Evolutionary conservation across 192 early-diverging fungal species (phyloP).

Genomic region (Coemansia sp.): DNA sequence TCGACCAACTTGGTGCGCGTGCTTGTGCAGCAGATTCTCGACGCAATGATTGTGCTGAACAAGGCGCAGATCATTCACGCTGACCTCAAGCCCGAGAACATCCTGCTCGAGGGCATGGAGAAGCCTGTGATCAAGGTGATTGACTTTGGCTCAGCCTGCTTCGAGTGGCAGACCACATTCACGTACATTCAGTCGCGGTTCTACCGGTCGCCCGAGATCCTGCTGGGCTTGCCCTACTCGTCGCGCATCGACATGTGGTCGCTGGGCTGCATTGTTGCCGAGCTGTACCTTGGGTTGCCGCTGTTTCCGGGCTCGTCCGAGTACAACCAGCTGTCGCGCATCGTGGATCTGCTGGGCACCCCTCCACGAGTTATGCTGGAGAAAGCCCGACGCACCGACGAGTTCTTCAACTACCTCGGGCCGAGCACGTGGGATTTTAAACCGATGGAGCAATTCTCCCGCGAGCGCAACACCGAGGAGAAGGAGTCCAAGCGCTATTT

Average conservation of each 20-base stretch:
- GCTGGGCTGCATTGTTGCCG: slow-evolving; percentile 94
- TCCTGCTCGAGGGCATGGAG: slow-evolving; percentile 81
- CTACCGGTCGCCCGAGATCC: slow-evolving; percentile 93
- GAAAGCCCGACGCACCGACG: slow-evolving; percentile 79
- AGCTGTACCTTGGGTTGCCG: slow-evolving; percentile 92
- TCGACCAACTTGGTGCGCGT: slow-evolving; percentile 91
- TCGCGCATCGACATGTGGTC: slow-evolving; percentile 99
- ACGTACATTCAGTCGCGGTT: slow-evolving; percentile 99
- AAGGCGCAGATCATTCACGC: slow-evolving; percentile 93
- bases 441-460: slow-evolving; percentile 71
- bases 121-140: slow-evolving; percentile 95
- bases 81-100: slow-evolving; percentile 98
- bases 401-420: slow-evolving; percentile 75
- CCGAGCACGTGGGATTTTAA: slow-evolving; percentile 65
- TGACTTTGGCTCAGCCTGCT: slow-evolving; percentile 97
- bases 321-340: slow-evolving; percentile 92
- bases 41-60: slow-evolving; percentile 80
- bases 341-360: slow-evolving; percentile 88
- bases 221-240: slow-evolving; percentile 90
- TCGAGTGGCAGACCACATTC: slow-evolving; percentile 91
- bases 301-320: slow-evolving; percentile 95
- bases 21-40: slow-evolving; percentile 90
- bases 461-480: slow-evolving; percentile 78
- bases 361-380: slow-evolving; percentile 93
- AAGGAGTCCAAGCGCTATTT: slow-evolving; percentile 94